phyloP scores from a whole-genome alignment of 371 early-diverging fungal species.

The Entomophthora muscae region DNA sequence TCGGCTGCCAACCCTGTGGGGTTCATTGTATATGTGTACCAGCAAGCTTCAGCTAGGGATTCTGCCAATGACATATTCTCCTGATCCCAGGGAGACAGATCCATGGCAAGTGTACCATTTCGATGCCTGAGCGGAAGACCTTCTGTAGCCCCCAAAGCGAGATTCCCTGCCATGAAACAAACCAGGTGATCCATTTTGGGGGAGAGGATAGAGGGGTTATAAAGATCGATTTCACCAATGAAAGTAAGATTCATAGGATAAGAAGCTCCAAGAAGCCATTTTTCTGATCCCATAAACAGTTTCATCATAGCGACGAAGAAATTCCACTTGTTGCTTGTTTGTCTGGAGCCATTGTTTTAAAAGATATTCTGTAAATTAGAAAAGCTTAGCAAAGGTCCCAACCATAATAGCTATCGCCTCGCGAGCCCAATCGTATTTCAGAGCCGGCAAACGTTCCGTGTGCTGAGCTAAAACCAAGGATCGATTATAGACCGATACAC shows the following conservation, averaged over 20 bases:
- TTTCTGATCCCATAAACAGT: constrained; percentile 52
- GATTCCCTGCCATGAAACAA: constrained; percentile 75
- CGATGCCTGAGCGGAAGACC: constrained; percentile 15
- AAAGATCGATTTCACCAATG: constrained; percentile 43
- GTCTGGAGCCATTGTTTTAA: constrained; percentile 74
- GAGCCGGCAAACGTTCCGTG: constrained; percentile 25
- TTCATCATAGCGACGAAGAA: constrained; percentile 47
- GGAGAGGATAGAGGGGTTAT: constrained; percentile 18
- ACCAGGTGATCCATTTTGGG: constrained; percentile 86
- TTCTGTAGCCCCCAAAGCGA: constrained; percentile 57
- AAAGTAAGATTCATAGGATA: constrained; percentile 37
- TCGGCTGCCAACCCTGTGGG: constrained; percentile 70
- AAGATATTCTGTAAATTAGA: constrained; percentile 39
- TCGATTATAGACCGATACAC: too few species aligned
- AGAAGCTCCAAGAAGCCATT: constrained; percentile 41
- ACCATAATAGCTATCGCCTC: constrained; percentile 80
- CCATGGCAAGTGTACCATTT: neutral
- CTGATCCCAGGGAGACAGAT: constrained; percentile 3
- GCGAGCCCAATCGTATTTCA: constrained; percentile 51
- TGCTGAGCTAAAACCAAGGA: neutral
- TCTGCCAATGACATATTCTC: constrained; percentile 30
- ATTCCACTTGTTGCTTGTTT: constrained; percentile 33
- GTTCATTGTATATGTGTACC: constrained; percentile 59
- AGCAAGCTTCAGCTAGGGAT: constrained; percentile 59
- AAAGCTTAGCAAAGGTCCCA: too few species aligned